A percentile compares a stretch with the other conserved stretches of the same genome.
Conservation (phyloP, 495 filamentous ascomycete species). For the Penicillium ochrochloron region DNA sequence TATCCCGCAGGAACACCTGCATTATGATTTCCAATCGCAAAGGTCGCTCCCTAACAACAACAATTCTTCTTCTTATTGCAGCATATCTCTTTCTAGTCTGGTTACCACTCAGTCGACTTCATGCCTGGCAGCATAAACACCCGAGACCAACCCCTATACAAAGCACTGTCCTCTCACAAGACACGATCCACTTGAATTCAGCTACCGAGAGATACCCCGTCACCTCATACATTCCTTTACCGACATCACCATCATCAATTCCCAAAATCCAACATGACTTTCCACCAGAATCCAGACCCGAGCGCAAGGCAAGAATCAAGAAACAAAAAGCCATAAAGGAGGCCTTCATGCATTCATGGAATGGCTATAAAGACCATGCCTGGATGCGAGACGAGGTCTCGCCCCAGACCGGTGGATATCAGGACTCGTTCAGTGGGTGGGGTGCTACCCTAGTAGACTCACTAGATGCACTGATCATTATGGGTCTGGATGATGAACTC, state of each 20-base stretch:
- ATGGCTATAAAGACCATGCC: slow-evolving; percentile 73
- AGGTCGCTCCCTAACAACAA: slow-evolving; percentile 26
- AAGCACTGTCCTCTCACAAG: slow-evolving; percentile 13
- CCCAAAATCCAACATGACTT: slow-evolving; percentile 60
- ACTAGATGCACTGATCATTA: slow-evolving; percentile 66
- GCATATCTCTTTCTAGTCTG: slow-evolving; percentile 31
- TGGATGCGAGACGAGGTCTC: slow-evolving; percentile 80
- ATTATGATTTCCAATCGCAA: slow-evolving; percentile 38
- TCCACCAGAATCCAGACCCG: slow-evolving; percentile 43
- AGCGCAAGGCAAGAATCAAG: slow-evolving; percentile 44
- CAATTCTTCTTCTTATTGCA: slow-evolving; percentile 22
- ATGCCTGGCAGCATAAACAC: slow-evolving; percentile 14
- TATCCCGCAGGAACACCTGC: slow-evolving; percentile 27
- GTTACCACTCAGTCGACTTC: slow-evolving; percentile 36
- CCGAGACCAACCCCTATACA: slow-evolving; percentile 21
- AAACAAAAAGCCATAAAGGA: slow-evolving; percentile 64
- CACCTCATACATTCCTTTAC: slow-evolving; percentile 51
- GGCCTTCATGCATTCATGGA: slow-evolving; percentile 74
- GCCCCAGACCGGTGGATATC: slow-evolving; percentile 61
- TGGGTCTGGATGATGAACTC: slow-evolving; percentile 64
- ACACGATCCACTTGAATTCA: slow-evolving; percentile 48
- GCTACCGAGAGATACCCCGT: slow-evolving; percentile 55
- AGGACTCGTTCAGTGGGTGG: slow-evolving; percentile 65
- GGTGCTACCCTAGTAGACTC: slow-evolving; percentile 63
- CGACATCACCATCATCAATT: slow-evolving; percentile 48